Conservation (phyloP, 1,284 basidiomycete species). For the Heterobasidion occidentale region DNA sequence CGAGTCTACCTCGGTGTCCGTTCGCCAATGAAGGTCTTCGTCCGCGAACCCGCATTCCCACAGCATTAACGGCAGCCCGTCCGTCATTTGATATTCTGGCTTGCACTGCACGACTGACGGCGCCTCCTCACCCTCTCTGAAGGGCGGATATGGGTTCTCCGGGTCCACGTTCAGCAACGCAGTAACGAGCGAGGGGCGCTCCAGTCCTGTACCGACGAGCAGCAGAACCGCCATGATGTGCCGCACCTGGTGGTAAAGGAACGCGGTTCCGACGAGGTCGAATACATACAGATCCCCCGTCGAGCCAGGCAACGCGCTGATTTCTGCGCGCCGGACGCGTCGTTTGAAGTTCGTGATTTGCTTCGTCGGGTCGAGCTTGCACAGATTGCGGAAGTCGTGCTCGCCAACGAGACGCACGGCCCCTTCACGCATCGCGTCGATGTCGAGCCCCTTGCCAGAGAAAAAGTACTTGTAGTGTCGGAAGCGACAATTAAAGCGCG, state of each 20-base stretch:
- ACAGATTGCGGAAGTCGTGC: constrained; percentile 95
- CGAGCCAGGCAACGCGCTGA: constrained; percentile 32
- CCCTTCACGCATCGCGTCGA: constrained; percentile 73
- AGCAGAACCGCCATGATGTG: constrained; percentile 94
- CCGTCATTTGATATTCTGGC: constrained; percentile 91
- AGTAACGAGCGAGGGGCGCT: constrained; percentile 65
- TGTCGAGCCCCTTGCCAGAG: constrained; percentile 38
- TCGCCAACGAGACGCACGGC: constrained; percentile 74
- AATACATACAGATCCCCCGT: constrained; percentile 49
- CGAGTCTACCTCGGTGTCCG: constrained; percentile 33
- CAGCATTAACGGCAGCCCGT: constrained; percentile 84
- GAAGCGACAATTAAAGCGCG: constrained; percentile 81
- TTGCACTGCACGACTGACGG: constrained; percentile 53
- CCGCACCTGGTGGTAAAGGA: constrained; percentile 95
- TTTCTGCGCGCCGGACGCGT: constrained; percentile 56
- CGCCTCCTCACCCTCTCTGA: constrained; percentile 11
- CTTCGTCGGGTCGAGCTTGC: constrained; percentile 91
- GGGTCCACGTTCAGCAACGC: constrained; percentile 68
- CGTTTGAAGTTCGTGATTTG: constrained; percentile 81
- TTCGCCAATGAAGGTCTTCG: constrained; percentile 69
- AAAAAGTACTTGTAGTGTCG: constrained; percentile 99
- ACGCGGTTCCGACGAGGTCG: constrained; percentile 85
- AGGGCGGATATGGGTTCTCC: constrained; percentile 20
- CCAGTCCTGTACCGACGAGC: constrained; percentile 80
- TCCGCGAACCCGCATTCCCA: constrained; percentile 85